phyloP scores from a whole-genome alignment of 2,329 filamentous ascomycete genomes.

The Colletotrichum cuscutae region DNA sequence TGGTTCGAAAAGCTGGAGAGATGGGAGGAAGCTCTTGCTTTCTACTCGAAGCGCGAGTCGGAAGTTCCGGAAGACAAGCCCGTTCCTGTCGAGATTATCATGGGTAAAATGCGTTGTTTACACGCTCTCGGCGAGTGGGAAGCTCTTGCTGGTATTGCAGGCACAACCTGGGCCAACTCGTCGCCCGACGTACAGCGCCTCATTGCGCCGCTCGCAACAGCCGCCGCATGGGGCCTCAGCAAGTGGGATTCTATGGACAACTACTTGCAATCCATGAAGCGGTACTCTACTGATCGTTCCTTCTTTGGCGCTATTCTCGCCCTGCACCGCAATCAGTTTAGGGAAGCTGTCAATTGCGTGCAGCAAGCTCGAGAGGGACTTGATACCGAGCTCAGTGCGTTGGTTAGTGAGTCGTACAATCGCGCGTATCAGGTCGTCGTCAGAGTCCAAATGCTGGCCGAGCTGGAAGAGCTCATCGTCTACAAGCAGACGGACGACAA shows the following conservation, averaged over 20 bases:
- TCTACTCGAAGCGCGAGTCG: constrained; percentile 87
- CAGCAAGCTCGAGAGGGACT: constrained; percentile 92
- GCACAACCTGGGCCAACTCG: constrained; percentile 94
- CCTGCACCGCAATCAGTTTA: constrained; percentile 95
- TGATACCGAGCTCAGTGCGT: constrained; percentile 93
- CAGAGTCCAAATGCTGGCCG: constrained; percentile 97
- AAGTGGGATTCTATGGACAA: constrained; percentile 99
- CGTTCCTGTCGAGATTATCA: constrained; percentile 89
- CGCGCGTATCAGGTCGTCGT: constrained; percentile 98
- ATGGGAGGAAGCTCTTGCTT: constrained; percentile 95
- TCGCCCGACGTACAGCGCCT: constrained; percentile 86
- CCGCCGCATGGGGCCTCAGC: constrained; percentile 93
- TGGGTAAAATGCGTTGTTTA: constrained; percentile 99
- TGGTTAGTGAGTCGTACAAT: constrained; percentile 98
- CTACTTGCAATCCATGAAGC: constrained; percentile 95
- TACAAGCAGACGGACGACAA: constrained; percentile 95
- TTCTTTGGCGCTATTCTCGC: constrained; percentile 98
- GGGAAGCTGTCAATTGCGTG: constrained; percentile 88
- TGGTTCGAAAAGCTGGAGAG: constrained; percentile 99
- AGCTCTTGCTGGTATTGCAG: constrained; percentile 84
- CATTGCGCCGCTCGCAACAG: constrained; percentile 93
- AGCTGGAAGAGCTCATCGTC: constrained; percentile 95
- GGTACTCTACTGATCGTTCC: constrained; percentile 90
- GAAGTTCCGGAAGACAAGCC: constrained; percentile 69
- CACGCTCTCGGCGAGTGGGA: constrained; percentile 99